These are phyloP conservation scores for Aspergillus clavatus DNA, from an alignment of 2,329 filamentous ascomycete genomes.

Conservation along the genomic window DNA sequence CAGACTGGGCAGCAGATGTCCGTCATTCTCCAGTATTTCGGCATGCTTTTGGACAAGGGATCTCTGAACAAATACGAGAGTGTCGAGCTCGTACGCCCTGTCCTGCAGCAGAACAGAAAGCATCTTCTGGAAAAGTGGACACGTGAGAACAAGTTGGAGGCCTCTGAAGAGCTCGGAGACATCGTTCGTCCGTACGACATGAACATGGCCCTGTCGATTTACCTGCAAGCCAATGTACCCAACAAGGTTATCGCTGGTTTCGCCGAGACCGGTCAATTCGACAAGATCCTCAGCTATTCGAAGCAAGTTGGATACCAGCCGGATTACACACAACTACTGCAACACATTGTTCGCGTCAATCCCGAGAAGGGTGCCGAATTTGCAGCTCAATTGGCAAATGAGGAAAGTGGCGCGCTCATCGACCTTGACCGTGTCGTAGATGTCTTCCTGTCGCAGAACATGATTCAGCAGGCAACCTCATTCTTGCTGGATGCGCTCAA, in stretches of 20 bases:
- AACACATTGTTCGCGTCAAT: conserved; percentile 87
- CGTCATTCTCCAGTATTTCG: conserved; percentile 94
- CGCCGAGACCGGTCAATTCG: conserved; percentile 93
- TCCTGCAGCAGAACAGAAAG: conserved; percentile 89
- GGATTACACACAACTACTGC: conserved; percentile 88
- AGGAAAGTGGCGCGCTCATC: conserved; percentile 79
- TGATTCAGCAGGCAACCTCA: conserved; percentile 97
- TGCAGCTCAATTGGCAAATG: conserved; percentile 83
- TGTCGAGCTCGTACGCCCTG: conserved; percentile 85
- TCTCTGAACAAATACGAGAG: conserved; percentile 89
- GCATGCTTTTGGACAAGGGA: conserved; percentile 94
- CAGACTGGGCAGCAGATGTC: conserved; percentile 73
- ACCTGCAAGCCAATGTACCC: conserved; percentile 82
- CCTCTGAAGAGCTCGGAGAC: conserved; percentile 94
- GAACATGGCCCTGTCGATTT: conserved; percentile 80
- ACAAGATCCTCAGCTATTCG: conserved; percentile 91
- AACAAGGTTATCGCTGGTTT: conserved; percentile 94
- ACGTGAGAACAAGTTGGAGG: conserved; percentile 90
- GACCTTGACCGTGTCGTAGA: conserved; percentile 94
- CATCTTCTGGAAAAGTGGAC: conserved; percentile 98
- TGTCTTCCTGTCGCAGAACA: conserved; percentile 95
- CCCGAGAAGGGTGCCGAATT: conserved; percentile 94
- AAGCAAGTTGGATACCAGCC: conserved; percentile 81
- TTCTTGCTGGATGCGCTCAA: conserved; percentile 94
- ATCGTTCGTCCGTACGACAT: conserved; percentile 86